Percentiles rank a stretch among this genome's conserved stretches.
Conservation (phyloP, 768 basidiomycete species). For the Roridomyces roridus region DNA sequence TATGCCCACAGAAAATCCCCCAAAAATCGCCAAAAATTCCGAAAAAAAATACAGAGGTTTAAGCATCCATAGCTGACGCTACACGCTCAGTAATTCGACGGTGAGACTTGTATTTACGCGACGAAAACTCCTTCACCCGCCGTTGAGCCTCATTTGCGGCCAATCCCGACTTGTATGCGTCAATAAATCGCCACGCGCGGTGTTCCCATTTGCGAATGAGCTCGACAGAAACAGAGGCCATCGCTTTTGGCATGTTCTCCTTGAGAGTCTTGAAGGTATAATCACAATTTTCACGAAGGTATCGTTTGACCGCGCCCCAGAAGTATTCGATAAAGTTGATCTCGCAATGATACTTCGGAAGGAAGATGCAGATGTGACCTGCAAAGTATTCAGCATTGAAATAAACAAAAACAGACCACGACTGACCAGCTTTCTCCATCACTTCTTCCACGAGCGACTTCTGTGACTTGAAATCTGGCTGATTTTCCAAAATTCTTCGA, state of each 20-base stretch:
- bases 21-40: background rate
- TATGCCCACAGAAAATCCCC: too few species aligned
- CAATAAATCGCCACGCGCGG: constrained; percentile 15
- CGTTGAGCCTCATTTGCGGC: constrained; percentile 23
- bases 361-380: constrained; percentile 6
- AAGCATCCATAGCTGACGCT: background rate
- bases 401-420: constrained; percentile 29
- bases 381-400: constrained; percentile 22
- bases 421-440: constrained; percentile 32
- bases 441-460: constrained; percentile 31
- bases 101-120: constrained; percentile 9
- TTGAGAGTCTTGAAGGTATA: constrained; percentile 10
- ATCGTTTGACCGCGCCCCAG: constrained; percentile 8
- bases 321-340: constrained; percentile 16
- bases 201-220: constrained; percentile 21
- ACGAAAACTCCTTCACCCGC: constrained; percentile 12
- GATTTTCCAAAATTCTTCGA: constrained; percentile 29
- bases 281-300: constrained; percentile 8
- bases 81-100: background rate
- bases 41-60: background rate
- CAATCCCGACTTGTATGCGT: constrained; percentile 26
- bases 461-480: constrained; percentile 31
- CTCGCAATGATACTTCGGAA: constrained; percentile 8
- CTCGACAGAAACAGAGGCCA: constrained; percentile 19
- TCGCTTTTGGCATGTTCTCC: constrained; percentile 29